These are phyloP conservation scores for Leccinum disarticulatum DNA, from an alignment of 768 basidiomycete genomes.

Conservation along the genomic window DNA sequence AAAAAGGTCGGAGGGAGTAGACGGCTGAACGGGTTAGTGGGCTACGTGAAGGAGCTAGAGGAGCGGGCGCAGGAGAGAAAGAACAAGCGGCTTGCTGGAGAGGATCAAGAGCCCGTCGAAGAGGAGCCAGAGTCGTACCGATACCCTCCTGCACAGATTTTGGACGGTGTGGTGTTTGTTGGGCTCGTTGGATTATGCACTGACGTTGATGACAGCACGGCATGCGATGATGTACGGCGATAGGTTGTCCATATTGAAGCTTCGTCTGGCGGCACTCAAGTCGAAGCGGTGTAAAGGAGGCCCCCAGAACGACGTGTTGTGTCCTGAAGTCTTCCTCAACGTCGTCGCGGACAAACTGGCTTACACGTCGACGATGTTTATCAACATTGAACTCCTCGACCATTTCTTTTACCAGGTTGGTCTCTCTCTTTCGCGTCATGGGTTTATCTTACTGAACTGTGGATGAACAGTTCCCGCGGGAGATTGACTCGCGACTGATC, in stretches of 20 bases:
- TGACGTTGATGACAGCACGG: slow-evolving; percentile 56
- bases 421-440: neutral
- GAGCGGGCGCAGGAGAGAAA: slow-evolving; percentile 69
- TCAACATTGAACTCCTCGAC: slow-evolving; percentile 96
- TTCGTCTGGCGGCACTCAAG: slow-evolving; percentile 82
- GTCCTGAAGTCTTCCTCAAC: slow-evolving; percentile 95
- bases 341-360: slow-evolving; percentile 97
- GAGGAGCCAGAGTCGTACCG: slow-evolving; percentile 73
- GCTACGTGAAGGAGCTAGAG: slow-evolving; percentile 81
- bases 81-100: slow-evolving; percentile 44
- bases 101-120: slow-evolving; percentile 34
- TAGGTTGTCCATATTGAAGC: slow-evolving; percentile 77
- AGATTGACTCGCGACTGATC: slow-evolving; percentile 90
- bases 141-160: slow-evolving; percentile 87
- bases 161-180: slow-evolving; percentile 68
- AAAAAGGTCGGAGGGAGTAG: slow-evolving; percentile 87
- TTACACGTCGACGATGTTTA: slow-evolving; percentile 95
- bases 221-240: slow-evolving; percentile 89
- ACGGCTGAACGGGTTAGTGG: slow-evolving; percentile 71
- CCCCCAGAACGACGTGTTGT: slow-evolving; percentile 85
- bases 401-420: slow-evolving; percentile 97
- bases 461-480: slow-evolving; percentile 80
- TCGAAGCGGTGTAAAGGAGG: slow-evolving; percentile 87
- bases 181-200: neutral
- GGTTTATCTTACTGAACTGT: neutral